phyloP scores from a whole-genome alignment of 2,329 filamentous ascomycete genomes.

The Thermothelomyces thermophilus region DNA sequence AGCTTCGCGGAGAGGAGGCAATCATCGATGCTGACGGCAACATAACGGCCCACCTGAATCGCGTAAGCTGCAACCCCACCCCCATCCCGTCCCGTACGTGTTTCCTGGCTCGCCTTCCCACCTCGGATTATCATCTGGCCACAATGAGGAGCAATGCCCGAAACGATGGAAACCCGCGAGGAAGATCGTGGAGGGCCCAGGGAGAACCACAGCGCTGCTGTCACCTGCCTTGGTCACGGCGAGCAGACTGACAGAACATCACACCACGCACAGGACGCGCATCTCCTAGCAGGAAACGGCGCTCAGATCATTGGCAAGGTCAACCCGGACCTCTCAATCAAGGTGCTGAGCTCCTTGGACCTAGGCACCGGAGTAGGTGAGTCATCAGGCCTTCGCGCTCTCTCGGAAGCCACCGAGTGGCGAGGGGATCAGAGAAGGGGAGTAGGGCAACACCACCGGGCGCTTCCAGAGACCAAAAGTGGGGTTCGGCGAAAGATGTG shows the following conservation, averaged over 20 bases:
- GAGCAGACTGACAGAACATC: background rate
- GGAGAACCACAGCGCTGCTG: background rate
- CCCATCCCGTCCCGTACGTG: background rate
- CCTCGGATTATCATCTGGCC: background rate
- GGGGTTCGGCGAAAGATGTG: background rate
- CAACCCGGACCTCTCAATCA: slow-evolving; percentile 63
- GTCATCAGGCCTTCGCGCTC: slow-evolving; percentile 30
- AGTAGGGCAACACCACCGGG: too few species aligned
- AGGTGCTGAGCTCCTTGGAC: slow-evolving; percentile 62
- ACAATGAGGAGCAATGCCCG: background rate
- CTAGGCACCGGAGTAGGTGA: slow-evolving; percentile 63
- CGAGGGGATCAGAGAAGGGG: background rate
- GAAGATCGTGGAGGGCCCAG: background rate
- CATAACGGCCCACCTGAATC: slow-evolving; percentile 67
- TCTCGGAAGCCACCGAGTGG: background rate
- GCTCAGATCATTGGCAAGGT: slow-evolving; percentile 78
- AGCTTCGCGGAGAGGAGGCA: slow-evolving; percentile 74
- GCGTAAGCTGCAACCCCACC: slow-evolving; percentile 42
- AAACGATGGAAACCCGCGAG: background rate
- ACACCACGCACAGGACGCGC: slow-evolving; percentile 46
- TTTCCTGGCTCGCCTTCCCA: background rate
- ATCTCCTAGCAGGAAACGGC: slow-evolving; percentile 61
- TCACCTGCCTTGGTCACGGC: background rate
- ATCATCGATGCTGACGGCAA: slow-evolving; percentile 74
- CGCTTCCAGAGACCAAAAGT: background rate